Evolutionary conservation across 768 basidiomycete genomes (phyloP), one percentile per base, ranked within the genome.

Genomic region (Lactarius evosmus): DNA sequence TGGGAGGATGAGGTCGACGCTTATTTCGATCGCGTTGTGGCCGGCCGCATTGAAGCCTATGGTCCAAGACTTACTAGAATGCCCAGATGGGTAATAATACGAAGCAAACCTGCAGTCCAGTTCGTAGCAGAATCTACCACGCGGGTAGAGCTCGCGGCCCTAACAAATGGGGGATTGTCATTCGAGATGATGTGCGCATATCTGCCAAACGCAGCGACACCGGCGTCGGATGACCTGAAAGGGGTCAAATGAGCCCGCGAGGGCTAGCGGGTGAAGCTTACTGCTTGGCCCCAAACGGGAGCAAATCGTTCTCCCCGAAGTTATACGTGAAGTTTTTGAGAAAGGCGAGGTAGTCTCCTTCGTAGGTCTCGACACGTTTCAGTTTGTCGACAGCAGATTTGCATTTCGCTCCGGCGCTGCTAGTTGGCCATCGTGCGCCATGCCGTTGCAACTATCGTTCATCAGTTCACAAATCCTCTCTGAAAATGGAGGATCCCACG

Each of bases 341-440:
- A 72, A 93, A 93, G n/a, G 77, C 63, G 17, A 91, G 75, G 5
- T 73, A 69, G 2, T 77, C 71, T 56, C 85, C 82, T 0, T 72
- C 73, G 70, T 80, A 85, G 2, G 74, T 68, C 0, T 74, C 69
- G 9, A 79, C 86, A 0, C 77, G 69, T 62, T 83, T 71, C 0
- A 93, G 76, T 66, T 87, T 88, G 7, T 70, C 63, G 9, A 94
- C 69, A 0, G 86, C 79, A 4, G 70, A 64, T 19, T 73, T 66
- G 9, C 89, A 88, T 30, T 66, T 60, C 11, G 69, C 67, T 1
- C 78, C 72, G 11, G 82, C 79, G 2, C 78, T 77, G 0, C 71
- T 67, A 0, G 91, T 93, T 0, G 92, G 92, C 69, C 80, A 93
- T 34, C 92, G 83, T 1, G 89, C 84, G 3, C 91, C 91, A 70